Evolutionary conservation across 257 asterid species (phyloP), one percentile per base, ranked within the genome.

Genomic region (Ilex aquifolium): DNA sequence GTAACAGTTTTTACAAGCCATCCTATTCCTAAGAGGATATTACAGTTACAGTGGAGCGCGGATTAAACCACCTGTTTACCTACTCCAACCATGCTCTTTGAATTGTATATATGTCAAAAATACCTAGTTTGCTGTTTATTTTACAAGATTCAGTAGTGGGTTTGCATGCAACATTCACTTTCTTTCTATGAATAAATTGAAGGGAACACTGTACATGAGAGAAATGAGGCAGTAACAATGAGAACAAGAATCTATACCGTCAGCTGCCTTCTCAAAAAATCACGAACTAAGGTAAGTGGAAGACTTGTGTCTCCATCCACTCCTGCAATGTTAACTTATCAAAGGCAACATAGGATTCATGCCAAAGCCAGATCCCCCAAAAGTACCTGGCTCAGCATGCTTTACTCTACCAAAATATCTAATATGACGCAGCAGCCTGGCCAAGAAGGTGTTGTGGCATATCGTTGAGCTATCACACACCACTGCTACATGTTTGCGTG

Each of bases 381-480:
- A 82, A 29, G 72, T 88, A 42, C 93, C 91, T 2, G 98, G 95
- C 66, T 89, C 95, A 0, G 85, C 85, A 66, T 85, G 95, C 80
- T 87, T 92, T 57, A 87, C 97, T 68, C 89, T 70, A 46, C 97
- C 98, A 72, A 80, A 80, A 63, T 92, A 85, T 75, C 97, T 76
- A 48, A 92, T 87, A 58, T 92, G 98, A 7, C 98, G 90, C 49
- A 89, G 74, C 79, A 92, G 76, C 86, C 98, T 85, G 39, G 98
- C 98, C 77, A 92, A 60, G 64, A 81, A 92, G 30, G 97, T 83
- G 80, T 92, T 89, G 50, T 92, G 98, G 75, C 98, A 92, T 78
- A 88, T 92, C 6, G 98, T 92, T 31, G 98, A 92, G 83, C 98
- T 89, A 66, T 92, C 98, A 70, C 97, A 89, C 55, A 92, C 78